These are phyloP conservation scores for Apiospora hydei DNA, from an alignment of 2,329 filamentous ascomycete genomes.

Conservation along the genomic window DNA sequence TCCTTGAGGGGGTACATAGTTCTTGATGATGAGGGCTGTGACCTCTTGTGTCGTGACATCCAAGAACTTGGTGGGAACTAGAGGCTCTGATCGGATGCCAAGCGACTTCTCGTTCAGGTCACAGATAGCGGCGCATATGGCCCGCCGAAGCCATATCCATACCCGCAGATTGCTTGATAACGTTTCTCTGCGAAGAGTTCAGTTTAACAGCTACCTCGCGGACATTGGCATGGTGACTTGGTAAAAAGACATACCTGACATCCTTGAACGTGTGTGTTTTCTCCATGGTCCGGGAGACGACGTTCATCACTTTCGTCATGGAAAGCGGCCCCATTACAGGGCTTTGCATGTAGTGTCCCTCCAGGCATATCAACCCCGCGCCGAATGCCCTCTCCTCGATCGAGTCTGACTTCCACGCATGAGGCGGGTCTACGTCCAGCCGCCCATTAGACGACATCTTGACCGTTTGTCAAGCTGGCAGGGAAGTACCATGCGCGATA, in stretches of 20 bases:
- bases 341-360: slow-evolving; percentile 65
- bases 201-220: slow-evolving; percentile 11
- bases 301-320: slow-evolving; percentile 60
- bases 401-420: slow-evolving; percentile 50
- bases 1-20: slow-evolving; percentile 66
- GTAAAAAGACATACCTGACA: slow-evolving; percentile 56
- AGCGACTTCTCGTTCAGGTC: slow-evolving; percentile 67
- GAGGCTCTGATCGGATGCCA: slow-evolving; percentile 59
- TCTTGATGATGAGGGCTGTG: slow-evolving; percentile 68
- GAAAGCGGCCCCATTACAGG: slow-evolving; percentile 65
- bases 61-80: slow-evolving; percentile 58
- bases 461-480: neutral
- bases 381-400: slow-evolving; percentile 71
- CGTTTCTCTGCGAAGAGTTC: slow-evolving; percentile 53
- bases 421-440: slow-evolving; percentile 14
- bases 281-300: slow-evolving; percentile 67
- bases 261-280: slow-evolving; percentile 69
- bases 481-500: neutral
- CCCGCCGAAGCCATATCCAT: slow-evolving; percentile 70
- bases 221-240: neutral
- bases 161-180: slow-evolving; percentile 69
- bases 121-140: slow-evolving; percentile 67
- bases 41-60: slow-evolving; percentile 68
- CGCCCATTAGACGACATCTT: slow-evolving; percentile 21
- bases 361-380: slow-evolving; percentile 66